Conservation (phyloP, 805 yeast genomes). For the Candida anglica region DNA sequence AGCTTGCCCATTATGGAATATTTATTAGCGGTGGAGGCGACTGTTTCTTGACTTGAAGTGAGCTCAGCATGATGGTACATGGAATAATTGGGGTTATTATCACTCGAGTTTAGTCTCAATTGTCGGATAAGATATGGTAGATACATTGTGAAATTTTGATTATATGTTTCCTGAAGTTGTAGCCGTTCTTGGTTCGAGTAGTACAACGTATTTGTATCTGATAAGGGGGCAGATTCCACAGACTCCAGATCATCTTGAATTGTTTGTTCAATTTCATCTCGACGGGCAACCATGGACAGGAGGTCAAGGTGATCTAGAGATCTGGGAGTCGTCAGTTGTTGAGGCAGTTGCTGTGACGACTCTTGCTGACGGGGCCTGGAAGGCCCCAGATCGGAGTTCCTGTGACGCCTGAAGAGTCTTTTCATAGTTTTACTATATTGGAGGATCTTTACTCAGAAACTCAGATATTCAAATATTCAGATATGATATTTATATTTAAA, state of each 20-base stretch:
- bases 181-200: conserved; percentile 17
- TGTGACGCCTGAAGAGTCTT: conserved; percentile 1
- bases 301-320: too few species aligned
- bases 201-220: conserved; percentile 35
- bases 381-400: conserved; percentile 3
- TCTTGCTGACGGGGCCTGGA: conserved; percentile 1
- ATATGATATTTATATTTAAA: too few species aligned
- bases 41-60: conserved; percentile 1
- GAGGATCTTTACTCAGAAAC: too few species aligned
- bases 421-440: too few species aligned
- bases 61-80: conserved; percentile 5
- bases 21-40: conserved; percentile 2
- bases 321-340: too few species aligned
- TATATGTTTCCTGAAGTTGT: conserved; percentile 32
- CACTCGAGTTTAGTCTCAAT: conserved; percentile 19
- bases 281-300: background rate
- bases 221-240: conserved; percentile 19
- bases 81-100: conserved; percentile 14
- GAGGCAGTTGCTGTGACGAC: too few species aligned
- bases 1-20: conserved; percentile 16
- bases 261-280: background rate
- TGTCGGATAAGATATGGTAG: conserved; percentile 35
- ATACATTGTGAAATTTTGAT: conserved; percentile 34
- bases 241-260: background rate
- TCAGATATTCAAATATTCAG: too few species aligned